Evolutionary conservation across 73 alveolate species (phyloP).

Genomic region (Diophrys sp.): DNA sequence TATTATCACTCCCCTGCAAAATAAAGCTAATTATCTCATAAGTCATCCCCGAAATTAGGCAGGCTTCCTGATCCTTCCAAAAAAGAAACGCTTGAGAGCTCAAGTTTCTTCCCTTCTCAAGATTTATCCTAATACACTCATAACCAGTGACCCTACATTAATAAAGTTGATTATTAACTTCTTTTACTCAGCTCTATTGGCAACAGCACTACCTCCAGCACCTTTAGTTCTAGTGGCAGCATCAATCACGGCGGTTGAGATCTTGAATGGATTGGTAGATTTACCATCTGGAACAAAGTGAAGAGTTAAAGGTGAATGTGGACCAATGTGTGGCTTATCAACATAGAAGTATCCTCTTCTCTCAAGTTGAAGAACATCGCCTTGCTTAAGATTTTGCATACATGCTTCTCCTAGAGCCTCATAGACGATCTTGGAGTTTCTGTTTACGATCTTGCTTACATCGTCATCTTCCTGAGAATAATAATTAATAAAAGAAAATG

Average conservation of each 20-base stretch:
- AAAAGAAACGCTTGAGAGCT: too few species aligned
- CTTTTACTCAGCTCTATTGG: conserved; percentile 22
- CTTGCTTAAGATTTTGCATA: conserved; percentile 61
- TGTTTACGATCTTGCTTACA: conserved; percentile 73
- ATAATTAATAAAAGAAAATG: too few species aligned
- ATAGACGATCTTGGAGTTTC: conserved; percentile 78
- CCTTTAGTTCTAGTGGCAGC: conserved; percentile 25
- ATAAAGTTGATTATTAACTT: conserved; percentile 26
- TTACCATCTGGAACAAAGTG: conserved; percentile 96
- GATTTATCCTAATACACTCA: too few species aligned
- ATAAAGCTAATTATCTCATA: too few species aligned
- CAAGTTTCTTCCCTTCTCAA: too few species aligned
- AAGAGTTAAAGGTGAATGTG: conserved; percentile 56
- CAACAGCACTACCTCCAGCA: conserved; percentile 24
- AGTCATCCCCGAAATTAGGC: too few species aligned
- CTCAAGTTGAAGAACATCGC: conserved; percentile 82
- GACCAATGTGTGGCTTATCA: conserved; percentile 71
- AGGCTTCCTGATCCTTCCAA: too few species aligned
- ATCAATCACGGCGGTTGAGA: conserved; percentile 48
- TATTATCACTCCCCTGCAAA: too few species aligned
- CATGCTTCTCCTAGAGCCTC: conserved; percentile 82
- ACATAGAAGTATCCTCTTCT: conserved; percentile 94
- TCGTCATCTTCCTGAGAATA: too few species aligned
- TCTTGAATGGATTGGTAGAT: conserved; percentile 61
- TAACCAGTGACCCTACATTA: too few species aligned